Evolutionary conservation across 2,329 filamentous ascomycete species (phyloP), one percentile per base, ranked within the genome.

Genomic region (Xylariaceae sp.): DNA sequence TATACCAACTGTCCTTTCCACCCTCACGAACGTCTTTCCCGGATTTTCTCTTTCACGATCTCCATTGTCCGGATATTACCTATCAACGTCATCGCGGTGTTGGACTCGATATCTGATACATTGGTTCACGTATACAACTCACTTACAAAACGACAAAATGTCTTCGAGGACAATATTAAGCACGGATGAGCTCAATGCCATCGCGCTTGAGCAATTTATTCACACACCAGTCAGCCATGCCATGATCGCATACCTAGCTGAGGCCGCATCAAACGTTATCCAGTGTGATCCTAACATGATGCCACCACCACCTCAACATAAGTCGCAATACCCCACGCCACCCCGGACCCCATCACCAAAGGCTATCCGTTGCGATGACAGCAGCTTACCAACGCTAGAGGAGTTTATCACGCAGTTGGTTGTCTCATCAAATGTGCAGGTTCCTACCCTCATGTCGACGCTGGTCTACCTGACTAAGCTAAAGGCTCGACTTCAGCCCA

Each of bases 401-500:
- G 83, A 86, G 53, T 99, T 97, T 80, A 97, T 99, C 76, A 87
- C 85, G 44, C 91, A 92, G 60, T 82, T 99, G 24, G 92, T 97
- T 57, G 85, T 91, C 68, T 88, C 89, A 56, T 97, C 93, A 62
- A 96, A 97, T 72, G 94, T 97, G 24, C 93, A 97, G 79, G 92
- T 97, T 47, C 91, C 94, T 10, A 99, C 94, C 6, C 83, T 99
- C 63, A 97, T 99, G 94, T 93, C 91, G 29, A 92, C 92, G 6
- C 83, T 99, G 33, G 92, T 97, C 72, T 99, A 97, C 80, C 87
- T 99, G 52, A 85, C 83, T 68, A 85, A 92, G 57, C 83, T 99
- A 68, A 89, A 88, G 75, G 82, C 87, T 45, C 87, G 90, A 64
- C 85, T 99, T 23, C 93, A 95, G 63, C 90, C 93, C 54, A 92